Evolutionary conservation across 2,329 filamentous ascomycete species (phyloP), one percentile per base, ranked within the genome.

Genomic region (Trichoderma pleuroti): DNA sequence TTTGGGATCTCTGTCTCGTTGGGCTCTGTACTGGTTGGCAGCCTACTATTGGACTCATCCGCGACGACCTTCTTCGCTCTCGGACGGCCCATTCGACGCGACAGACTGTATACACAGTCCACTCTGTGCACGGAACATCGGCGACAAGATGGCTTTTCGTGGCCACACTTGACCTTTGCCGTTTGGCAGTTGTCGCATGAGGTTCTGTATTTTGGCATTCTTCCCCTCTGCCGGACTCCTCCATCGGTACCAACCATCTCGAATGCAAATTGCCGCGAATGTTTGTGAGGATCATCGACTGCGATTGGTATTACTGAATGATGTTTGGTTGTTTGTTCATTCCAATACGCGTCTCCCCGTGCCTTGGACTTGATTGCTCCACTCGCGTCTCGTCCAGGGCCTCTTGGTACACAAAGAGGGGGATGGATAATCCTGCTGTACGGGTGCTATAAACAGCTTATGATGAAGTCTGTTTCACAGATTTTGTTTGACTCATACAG

Each of bases 21-120:
- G 0, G 39, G 18, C 11, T 32, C 60, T 14, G 60, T 46, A 7
- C 26, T 21, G 30, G 24, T 24, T 12, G 42, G 8, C 9, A 5
- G 52, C 21, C 18, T 42, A 49, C 34, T 62, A 18, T 1, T 8
- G 2, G 42, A 7, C 26, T 59, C 68, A 30, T 34, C 36, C 3
- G 62, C 32, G 28, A 18, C 54, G 26, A 24, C 39, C 34, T 67
- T 67, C 24, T 70, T 70, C 6, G 68, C 68, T 6, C 68, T 64
- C 4, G 68, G 68, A 8, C 68, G 68, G 1, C 68, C 68, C 68
- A 70, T 70, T 26, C 68, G 68, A 67, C 68, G 68, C 12, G 68
- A 70, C n/a, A 70, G 26, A 21, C 68, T 70, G 30, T 70, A 70
- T n/a, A 70, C 68, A 39, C 68, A 70, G n/a, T 67, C 26, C 21